Base-by-base conservation (phyloP, 2,329 filamentous ascomycete genomes). In the Cladosporium sp. region DNA sequence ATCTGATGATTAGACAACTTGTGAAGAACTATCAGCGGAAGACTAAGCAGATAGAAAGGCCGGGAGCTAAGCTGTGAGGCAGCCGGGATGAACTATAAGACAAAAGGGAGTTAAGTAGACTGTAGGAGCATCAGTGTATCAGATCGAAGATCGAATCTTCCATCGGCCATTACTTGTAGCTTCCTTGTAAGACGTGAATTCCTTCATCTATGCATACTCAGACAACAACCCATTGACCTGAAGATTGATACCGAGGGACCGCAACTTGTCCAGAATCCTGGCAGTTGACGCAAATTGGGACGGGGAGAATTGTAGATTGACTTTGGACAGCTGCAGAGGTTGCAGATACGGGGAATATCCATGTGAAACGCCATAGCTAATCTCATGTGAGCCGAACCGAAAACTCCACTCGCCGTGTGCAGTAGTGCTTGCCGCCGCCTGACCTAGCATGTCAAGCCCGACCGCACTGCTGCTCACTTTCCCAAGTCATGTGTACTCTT, bases 1-100 rank as follows among this genome's bases (percentile, higher is more conserved):
- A 92, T 76, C 78, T 92, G 48, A 86, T 87, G 1, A 83, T 92
- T 2, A 79, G 89, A 16, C 89, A 92, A 75, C 76, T 91, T 65
- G 87, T 90, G 43, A 91, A 91, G 80, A 85, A 90, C 57, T 91
- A 87, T 74, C 81, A 85, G 71, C 79, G 77, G 14, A 85, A 88
- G 77, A 86, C 82, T 2, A 84, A 83, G 71, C 79, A 81, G 32
- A 69, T 88, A 66, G 82, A 85, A 68, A 75, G 76, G 67, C 72
- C 53, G 1, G 51, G 7, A 21, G 23, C 56, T 3, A 58, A 46
- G 56, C 32, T 58, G 6, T 58, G 25, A 46, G 18, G 16, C 11
- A 25, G 13, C 11, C 14, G 3, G 10, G 13, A 53, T 18, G 23
- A 16, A 18, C 14, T 53, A 11, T n/a, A 23, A 46, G n/a, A 2